These are phyloP conservation scores for Magnusiomyces fungicola DNA, from an alignment of 1,139 yeast genomes.

Conservation along the genomic window DNA sequence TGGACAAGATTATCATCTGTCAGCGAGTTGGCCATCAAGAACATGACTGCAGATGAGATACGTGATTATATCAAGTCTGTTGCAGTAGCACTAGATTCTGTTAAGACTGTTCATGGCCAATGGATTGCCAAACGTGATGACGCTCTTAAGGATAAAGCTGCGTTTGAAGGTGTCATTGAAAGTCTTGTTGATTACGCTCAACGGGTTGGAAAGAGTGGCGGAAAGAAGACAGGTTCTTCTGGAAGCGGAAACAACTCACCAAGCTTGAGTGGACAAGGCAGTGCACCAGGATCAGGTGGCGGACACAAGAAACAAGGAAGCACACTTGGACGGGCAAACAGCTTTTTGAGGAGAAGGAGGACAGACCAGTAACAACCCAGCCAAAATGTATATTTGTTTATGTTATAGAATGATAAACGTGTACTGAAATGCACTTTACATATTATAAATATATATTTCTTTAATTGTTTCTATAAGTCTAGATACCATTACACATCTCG, in stretches of 20 bases:
- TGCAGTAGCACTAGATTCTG: constrained; percentile 26
- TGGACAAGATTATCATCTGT: constrained; percentile 32
- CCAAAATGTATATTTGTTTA: too few species aligned
- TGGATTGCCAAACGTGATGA: constrained; percentile 44
- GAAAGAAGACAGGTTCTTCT: background rate
- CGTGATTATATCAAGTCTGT: constrained; percentile 24
- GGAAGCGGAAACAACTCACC: background rate
- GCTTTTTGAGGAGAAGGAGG: background rate
- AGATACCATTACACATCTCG: too few species aligned
- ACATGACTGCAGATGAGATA: constrained; percentile 32
- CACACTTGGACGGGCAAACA: constrained; percentile 11
- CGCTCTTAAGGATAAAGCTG: constrained; percentile 47
- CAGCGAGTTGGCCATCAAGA: constrained; percentile 30
- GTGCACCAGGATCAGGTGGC: too few species aligned
- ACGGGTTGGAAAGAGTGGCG: constrained; percentile 17
- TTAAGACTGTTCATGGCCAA: constrained; percentile 37
- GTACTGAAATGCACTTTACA: too few species aligned
- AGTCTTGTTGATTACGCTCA: constrained; percentile 66
- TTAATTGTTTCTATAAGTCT: too few species aligned
- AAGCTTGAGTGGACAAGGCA: background rate
- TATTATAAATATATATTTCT: too few species aligned
- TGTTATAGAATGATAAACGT: too few species aligned
- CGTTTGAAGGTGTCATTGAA: constrained; percentile 65
- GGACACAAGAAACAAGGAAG: background rate
- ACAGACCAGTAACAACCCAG: constrained; percentile 4